Evolutionary conservation across 2,329 filamentous ascomycete species (phyloP).

Genomic region (Bipolaris oryzae): DNA sequence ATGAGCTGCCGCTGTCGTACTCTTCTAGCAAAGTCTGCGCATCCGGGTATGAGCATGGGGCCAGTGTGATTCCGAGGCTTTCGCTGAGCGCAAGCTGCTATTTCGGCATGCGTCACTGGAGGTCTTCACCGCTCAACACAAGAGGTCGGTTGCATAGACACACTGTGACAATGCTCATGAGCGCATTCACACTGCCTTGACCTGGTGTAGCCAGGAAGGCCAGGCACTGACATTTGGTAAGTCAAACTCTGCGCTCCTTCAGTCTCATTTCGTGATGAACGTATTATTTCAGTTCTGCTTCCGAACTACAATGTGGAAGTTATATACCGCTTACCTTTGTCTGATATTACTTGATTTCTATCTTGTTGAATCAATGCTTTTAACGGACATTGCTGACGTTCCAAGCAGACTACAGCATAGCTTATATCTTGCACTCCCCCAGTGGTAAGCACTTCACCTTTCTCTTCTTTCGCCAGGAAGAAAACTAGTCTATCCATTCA

Average conservation of each 20-base stretch:
- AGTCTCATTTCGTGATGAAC: constrained; percentile 42
- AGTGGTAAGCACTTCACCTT: constrained; percentile 32
- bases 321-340: constrained; percentile 63
- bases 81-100: neutral
- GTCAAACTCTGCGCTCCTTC: constrained; percentile 2
- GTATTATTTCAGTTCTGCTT: constrained; percentile 66
- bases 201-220: neutral
- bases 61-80: neutral
- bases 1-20: too few relatives aligned
- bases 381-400: constrained; percentile 24
- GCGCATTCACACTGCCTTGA: neutral
- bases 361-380: constrained; percentile 4
- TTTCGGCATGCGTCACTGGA: neutral
- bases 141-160: neutral
- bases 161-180: neutral
- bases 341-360: constrained; percentile 47
- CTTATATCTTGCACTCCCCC: neutral
- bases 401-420: constrained; percentile 4
- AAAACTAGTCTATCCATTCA: constrained; percentile 69
- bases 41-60: neutral
- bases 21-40: neutral
- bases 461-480: constrained; percentile 55
- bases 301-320: constrained; percentile 65
- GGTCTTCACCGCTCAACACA: neutral
- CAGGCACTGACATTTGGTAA: constrained; percentile 18